Conservation (phyloP, 1,284 basidiomycete genomes). For the Ceratobasidium sp. region DNA sequence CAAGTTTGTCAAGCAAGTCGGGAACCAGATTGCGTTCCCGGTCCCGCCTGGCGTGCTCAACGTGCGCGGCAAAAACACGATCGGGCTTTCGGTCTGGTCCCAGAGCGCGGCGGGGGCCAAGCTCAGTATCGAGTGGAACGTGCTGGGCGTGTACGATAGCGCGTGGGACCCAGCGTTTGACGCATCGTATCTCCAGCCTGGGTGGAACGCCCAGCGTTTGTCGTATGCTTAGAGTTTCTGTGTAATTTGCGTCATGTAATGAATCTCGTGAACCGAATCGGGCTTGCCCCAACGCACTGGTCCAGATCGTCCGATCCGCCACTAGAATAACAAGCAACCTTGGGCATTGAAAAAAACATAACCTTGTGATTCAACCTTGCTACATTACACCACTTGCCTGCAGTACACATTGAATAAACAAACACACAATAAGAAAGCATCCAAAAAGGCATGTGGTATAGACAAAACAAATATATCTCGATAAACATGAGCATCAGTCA, state of each 20-base stretch:
- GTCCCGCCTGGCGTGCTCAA: conserved; percentile 40
- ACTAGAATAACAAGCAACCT: too few species aligned
- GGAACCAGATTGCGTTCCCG: conserved; percentile 41
- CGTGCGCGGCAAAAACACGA: conserved; percentile 38
- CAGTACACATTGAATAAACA: background rate
- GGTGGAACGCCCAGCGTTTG: conserved; percentile 23
- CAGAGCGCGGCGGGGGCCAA: conserved; percentile 35
- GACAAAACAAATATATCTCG: background rate
- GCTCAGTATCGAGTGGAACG: conserved; percentile 31
- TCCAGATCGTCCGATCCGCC: too few species aligned
- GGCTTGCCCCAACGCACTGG: too few species aligned
- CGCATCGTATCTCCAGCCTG: conserved; percentile 26
- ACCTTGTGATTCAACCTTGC: too few species aligned
- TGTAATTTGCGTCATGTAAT: too few species aligned
- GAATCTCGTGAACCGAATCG: too few species aligned
- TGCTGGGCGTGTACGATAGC: conserved; percentile 36
- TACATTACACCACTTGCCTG: background rate
- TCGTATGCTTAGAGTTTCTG: conserved; percentile 17
- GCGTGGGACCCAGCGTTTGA: conserved; percentile 34
- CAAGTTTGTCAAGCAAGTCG: conserved; percentile 37
- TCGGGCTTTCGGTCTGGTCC: conserved; percentile 39
- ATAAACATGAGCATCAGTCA: background rate
- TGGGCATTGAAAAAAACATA: too few species aligned
- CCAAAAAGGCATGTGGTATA: background rate
- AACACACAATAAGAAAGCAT: background rate